These are phyloP conservation scores for Danielia reshetovae DNA, from an alignment of 805 yeast species.

Conservation along the genomic window DNA sequence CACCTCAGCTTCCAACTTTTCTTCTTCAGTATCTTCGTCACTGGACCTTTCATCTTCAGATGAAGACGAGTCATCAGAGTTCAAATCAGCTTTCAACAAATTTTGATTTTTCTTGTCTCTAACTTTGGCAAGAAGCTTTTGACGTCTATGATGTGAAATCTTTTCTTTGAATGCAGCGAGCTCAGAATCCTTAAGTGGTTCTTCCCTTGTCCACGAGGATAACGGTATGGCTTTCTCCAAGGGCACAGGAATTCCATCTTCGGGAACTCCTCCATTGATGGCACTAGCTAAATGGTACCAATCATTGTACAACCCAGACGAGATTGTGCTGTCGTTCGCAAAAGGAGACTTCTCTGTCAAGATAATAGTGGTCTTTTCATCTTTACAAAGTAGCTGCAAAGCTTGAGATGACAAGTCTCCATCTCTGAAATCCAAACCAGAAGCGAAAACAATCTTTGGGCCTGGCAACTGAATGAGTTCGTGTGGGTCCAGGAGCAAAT, in stretches of 20 bases:
- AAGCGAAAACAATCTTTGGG: constrained; percentile 76
- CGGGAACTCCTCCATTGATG: constrained; percentile 35
- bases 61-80: constrained; percentile 17
- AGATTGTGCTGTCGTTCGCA: constrained; percentile 43
- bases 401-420: constrained; percentile 60
- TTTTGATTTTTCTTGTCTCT: constrained; percentile 38
- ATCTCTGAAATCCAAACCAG: constrained; percentile 59
- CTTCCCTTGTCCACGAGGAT: constrained; percentile 43
- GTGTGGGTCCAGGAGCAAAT: constrained; percentile 49
- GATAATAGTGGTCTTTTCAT: constrained; percentile 65
- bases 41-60: constrained; percentile 28
- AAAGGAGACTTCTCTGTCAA: constrained; percentile 55
- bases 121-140: constrained; percentile 37
- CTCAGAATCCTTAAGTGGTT: constrained; percentile 47
- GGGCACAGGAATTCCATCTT: constrained; percentile 62
- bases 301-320: constrained; percentile 44
- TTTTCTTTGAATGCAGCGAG: constrained; percentile 43
- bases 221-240: constrained; percentile 42
- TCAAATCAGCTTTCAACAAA: constrained; percentile 33
- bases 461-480: constrained; percentile 56
- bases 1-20: constrained; percentile 25
- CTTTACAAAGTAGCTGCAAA: constrained; percentile 53
- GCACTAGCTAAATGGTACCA: constrained; percentile 47
- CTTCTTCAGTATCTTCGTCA: constrained; percentile 35
- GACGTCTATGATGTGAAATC: constrained; percentile 45